phyloP scores from a whole-genome alignment of 2,329 filamentous ascomycete genomes.

The Aspergillus transmontanensis region DNA sequence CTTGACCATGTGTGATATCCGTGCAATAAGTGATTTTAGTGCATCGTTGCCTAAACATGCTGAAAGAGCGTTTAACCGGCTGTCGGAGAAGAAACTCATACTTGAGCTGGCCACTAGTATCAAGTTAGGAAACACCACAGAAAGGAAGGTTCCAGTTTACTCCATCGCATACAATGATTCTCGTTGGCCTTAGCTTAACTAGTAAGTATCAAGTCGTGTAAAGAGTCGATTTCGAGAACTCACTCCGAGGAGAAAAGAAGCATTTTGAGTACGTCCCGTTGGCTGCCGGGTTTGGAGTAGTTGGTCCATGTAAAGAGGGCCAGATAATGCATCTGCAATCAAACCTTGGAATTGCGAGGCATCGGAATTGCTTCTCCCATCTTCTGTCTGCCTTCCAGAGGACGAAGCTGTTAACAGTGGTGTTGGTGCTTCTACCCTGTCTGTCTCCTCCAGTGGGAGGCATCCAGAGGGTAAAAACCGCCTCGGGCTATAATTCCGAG shows the following conservation, averaged over 20 bases:
- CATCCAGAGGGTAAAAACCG: too few species aligned
- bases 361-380: not conserved
- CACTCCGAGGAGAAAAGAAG: not conserved
- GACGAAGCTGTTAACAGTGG: not conserved
- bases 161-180: not conserved
- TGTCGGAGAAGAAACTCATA: not conserved
- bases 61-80: not conserved
- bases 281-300: not conserved
- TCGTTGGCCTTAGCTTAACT: not conserved
- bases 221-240: not conserved
- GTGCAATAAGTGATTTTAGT: not conserved
- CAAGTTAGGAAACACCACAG: not conserved
- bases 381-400: not conserved
- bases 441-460: too few species aligned
- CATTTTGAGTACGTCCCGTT: not conserved
- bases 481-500: not conserved
- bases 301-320: not conserved
- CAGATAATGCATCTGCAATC: not conserved
- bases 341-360: too few species aligned
- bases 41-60: not conserved
- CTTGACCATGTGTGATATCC: not conserved
- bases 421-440: too few species aligned
- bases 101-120: not conserved
- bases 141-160: not conserved
- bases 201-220: not conserved